A percentile compares a stretch with the other conserved stretches of the same genome.
phyloP scores from a whole-genome alignment of 169 alveolate species.

The Cystoisospora suis region DNA sequence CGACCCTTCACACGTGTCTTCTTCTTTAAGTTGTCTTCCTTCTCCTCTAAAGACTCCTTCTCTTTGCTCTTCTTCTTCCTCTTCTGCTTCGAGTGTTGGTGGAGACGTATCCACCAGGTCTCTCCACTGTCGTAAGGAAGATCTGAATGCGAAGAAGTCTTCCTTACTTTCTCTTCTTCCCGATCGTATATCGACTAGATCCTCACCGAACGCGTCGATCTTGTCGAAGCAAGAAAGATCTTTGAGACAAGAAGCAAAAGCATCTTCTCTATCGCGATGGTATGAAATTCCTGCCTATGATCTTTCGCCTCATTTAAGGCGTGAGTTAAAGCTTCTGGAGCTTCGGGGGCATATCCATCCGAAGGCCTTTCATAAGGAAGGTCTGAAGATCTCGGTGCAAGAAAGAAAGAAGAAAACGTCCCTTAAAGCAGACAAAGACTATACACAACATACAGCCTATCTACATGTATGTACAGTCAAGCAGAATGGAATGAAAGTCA shows the following conservation, averaged over 20 bases:
- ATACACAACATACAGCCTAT: slow-evolving; percentile 7
- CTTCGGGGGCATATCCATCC: slow-evolving; percentile 30
- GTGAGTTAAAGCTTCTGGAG: slow-evolving; percentile 39
- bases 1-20: too few relatives aligned
- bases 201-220: neutral
- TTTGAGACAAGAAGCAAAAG: neutral
- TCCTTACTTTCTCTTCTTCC: too few relatives aligned
- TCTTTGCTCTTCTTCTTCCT: too few relatives aligned
- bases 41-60: too few relatives aligned
- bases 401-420: too few relatives aligned
- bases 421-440: neutral
- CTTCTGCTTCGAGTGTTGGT: too few relatives aligned
- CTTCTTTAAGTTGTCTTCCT: too few relatives aligned
- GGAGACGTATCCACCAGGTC: too few relatives aligned
- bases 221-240: neutral
- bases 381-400: neutral
- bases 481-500: neutral
- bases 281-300: neutral
- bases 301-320: slow-evolving; percentile 19
- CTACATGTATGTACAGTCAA: slow-evolving; percentile 1
- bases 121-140: too few relatives aligned
- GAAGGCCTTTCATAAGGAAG: slow-evolving; percentile 12
- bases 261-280: neutral
- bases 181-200: too few relatives aligned
- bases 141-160: too few relatives aligned